These are phyloP conservation scores for Raffaelea deltoideospora DNA, from an alignment of 2,329 filamentous ascomycete species.

Conservation along the genomic window DNA sequence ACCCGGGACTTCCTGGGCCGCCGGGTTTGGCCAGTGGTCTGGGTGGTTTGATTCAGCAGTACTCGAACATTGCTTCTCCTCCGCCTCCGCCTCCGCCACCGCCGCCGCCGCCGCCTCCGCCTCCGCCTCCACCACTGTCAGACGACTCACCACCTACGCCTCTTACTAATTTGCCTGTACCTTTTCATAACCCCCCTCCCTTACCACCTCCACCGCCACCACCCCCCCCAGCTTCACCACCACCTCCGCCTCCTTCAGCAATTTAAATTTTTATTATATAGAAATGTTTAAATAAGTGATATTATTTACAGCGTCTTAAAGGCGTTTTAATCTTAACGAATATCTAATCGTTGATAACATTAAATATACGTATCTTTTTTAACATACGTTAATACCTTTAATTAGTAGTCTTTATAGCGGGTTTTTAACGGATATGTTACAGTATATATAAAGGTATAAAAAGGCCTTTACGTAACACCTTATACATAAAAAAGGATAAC, in stretches of 20 bases:
- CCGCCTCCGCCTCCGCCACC: conserved; percentile 7
- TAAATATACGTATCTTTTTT: no score
- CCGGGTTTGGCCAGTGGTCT: conserved; percentile 39
- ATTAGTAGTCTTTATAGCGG: no score
- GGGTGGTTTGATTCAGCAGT: conserved; percentile 53
- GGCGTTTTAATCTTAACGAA: no score
- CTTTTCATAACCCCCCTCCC: no score
- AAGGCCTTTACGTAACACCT: not conserved
- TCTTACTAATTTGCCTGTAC: no score
- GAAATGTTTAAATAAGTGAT: no score
- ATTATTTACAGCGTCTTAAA: no score
- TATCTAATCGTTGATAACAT: no score
- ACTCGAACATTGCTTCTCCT: conserved; percentile 13
- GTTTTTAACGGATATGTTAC: not conserved
- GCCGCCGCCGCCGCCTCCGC: conserved; percentile 9
- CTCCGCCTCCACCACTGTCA: conserved; percentile 20
- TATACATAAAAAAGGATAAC: not conserved
- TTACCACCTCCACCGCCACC: no score
- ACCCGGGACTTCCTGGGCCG: conserved; percentile 21
- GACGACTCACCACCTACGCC: no score
- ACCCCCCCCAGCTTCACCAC: conserved; percentile 20
- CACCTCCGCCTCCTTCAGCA: conserved; percentile 17
- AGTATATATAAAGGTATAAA: not conserved
- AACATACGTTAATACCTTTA: no score
- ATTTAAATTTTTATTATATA: conserved; percentile 11